A percentile compares a stretch with the other conserved stretches of the same genome.
Evolutionary conservation across 1,284 basidiomycete genomes (phyloP).

Genomic region (Apiotrichum brassicae): DNA sequence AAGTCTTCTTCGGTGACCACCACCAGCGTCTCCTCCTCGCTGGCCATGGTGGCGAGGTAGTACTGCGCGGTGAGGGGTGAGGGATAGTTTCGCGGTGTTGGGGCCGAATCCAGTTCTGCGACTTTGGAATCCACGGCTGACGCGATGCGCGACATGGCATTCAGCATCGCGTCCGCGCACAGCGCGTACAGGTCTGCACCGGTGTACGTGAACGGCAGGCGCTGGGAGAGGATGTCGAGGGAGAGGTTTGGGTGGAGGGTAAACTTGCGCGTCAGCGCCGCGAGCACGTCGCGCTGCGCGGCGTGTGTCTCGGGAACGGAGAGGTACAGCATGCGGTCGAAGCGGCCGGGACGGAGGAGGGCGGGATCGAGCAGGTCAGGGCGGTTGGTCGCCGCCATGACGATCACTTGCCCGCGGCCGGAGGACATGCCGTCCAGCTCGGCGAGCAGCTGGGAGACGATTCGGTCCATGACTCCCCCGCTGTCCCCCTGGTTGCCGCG

Average conservation of each 20-base stretch:
- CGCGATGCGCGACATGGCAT: slow-evolving; percentile 88
- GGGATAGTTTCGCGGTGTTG: slow-evolving; percentile 54
- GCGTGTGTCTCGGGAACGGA: slow-evolving; percentile 83
- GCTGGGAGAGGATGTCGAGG: slow-evolving; percentile 61
- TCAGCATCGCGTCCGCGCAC: slow-evolving; percentile 92
- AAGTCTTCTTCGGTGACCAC: slow-evolving; percentile 72
- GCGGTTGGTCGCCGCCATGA: slow-evolving; percentile 96
- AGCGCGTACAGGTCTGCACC: slow-evolving; percentile 98
- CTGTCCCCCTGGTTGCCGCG: slow-evolving; percentile 91
- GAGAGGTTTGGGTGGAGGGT: slow-evolving; percentile 65
- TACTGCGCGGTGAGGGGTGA: slow-evolving; percentile 82
- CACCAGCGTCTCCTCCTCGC: slow-evolving; percentile 62
- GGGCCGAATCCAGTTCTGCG: slow-evolving; percentile 47
- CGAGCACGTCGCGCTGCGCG: slow-evolving; percentile 79
- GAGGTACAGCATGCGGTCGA: slow-evolving; percentile 95
- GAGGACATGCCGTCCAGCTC: slow-evolving; percentile 88
- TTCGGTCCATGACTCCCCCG: slow-evolving; percentile 95
- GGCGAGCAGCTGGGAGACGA: slow-evolving; percentile 91
- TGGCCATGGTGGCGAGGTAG: slow-evolving; percentile 81
- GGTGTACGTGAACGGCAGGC: slow-evolving; percentile 87
- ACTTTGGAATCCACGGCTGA: slow-evolving; percentile 68
- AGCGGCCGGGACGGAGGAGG: slow-evolving; percentile 84
- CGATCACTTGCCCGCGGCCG: slow-evolving; percentile 64
- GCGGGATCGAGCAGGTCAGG: slow-evolving; percentile 94
- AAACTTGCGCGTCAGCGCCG: slow-evolving; percentile 90